A percentile compares a stretch with the other conserved stretches of the same genome.
These are phyloP conservation scores for Penicillium simplicissimum DNA, from an alignment of 495 filamentous ascomycete species.

Conservation along the genomic window DNA sequence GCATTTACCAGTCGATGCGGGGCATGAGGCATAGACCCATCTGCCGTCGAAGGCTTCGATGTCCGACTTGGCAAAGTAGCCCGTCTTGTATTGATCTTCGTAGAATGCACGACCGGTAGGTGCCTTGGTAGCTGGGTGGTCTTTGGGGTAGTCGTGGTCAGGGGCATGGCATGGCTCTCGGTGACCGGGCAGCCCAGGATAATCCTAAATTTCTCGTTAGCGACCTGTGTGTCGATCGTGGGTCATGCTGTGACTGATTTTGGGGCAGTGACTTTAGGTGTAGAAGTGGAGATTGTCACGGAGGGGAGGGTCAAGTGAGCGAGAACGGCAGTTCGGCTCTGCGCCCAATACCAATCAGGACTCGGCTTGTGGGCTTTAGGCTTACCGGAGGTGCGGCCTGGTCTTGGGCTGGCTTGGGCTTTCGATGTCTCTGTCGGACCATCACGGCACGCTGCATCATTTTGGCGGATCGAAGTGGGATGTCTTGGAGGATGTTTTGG, in stretches of 20 bases:
- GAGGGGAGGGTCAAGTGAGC: not conserved
- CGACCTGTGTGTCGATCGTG: not conserved
- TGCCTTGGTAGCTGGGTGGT: not conserved
- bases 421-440: constrained; percentile 1
- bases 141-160: not conserved
- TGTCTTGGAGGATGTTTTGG: not conserved
- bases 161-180: not conserved
- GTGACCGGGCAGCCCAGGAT: not conserved
- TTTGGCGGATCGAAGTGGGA: not conserved
- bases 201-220: not conserved
- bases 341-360: not conserved
- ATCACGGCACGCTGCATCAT: constrained; percentile 3
- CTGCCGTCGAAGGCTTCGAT: constrained; percentile 14
- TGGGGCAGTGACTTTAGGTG: not conserved
- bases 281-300: not conserved
- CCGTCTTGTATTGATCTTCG: not conserved
- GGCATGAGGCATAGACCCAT: constrained; percentile 19
- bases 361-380: not conserved
- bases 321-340: not conserved
- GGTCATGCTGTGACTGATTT: not conserved
- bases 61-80: not conserved
- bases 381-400: not conserved
- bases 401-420: not conserved
- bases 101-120: not conserved
- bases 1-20: constrained; percentile 10